phyloP scores from a whole-genome alignment of 2,329 filamentous ascomycete genomes.

The Xylariales sp. region DNA sequence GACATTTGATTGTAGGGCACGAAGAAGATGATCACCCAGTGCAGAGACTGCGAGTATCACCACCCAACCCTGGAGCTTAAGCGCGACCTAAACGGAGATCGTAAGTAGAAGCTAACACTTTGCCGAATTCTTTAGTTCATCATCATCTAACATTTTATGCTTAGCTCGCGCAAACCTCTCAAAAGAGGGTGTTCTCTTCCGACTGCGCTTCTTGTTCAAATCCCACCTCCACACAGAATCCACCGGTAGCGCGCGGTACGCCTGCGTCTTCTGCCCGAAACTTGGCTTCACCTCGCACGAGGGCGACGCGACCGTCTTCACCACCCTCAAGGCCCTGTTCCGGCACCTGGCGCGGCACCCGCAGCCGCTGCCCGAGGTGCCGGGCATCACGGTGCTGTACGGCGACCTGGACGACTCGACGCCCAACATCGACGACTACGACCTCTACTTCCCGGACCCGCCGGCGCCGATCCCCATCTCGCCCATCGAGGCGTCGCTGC shows the following conservation, averaged over 20 bases:
- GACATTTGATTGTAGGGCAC: background rate
- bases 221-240: conserved; percentile 30
- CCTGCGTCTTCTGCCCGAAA: conserved; percentile 32
- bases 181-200: conserved; percentile 30
- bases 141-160: no score
- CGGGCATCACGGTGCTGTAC: conserved; percentile 31
- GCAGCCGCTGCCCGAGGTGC: conserved; percentile 31
- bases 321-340: conserved; percentile 29
- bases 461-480: conserved; percentile 23
- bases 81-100: conserved; percentile 10
- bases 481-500: conserved; percentile 15
- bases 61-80: conserved; percentile 9
- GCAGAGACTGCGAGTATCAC: conserved; percentile 18
- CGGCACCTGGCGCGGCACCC: conserved; percentile 34
- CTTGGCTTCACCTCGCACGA: conserved; percentile 27
- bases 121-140: no score
- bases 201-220: conserved; percentile 37
- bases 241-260: conserved; percentile 23
- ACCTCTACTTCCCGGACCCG: conserved; percentile 30
- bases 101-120: no score
- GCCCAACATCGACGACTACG: conserved; percentile 23
- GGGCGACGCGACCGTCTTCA: conserved; percentile 37
- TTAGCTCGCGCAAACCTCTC: conserved; percentile 28
- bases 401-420: conserved; percentile 18
- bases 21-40: conserved; percentile 16